phyloP scores from a whole-genome alignment of 345 rosid genomes.

The Citrus cavaleriei region DNA sequence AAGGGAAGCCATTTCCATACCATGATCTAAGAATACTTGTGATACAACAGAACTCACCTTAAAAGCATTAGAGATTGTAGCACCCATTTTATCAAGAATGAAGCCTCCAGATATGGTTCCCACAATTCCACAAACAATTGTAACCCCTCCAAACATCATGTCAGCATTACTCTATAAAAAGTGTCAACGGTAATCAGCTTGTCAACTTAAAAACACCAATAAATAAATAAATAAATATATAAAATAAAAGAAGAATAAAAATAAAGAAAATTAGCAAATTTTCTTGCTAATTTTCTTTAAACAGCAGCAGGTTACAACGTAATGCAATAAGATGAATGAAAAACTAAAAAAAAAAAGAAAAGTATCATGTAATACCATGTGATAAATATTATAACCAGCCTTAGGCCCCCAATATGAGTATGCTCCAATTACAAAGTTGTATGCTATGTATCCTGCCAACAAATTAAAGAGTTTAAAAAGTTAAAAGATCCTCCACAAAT shows the following conservation, averaged over 20 bases:
- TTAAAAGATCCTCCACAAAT: neutral
- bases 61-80: constrained; percentile 85
- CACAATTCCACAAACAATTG: constrained; percentile 77
- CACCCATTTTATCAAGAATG: constrained; percentile 60
- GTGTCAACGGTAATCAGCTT: constrained; percentile 3
- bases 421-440: constrained; percentile 95
- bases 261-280: neutral
- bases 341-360: neutral
- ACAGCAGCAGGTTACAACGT: neutral
- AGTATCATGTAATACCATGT: constrained; percentile 50
- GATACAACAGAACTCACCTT: constrained; percentile 47
- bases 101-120: constrained; percentile 86
- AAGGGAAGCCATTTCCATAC: constrained; percentile 1
- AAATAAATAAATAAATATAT: too few relatives aligned
- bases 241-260: too few relatives aligned
- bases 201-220: neutral
- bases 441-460: constrained; percentile 66
- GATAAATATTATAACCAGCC: constrained; percentile 89
- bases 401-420: constrained; percentile 99
- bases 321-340: neutral
- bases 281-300: neutral
- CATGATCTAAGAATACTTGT: neutral
- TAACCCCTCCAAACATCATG: constrained; percentile 87
- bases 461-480: constrained; percentile 1
- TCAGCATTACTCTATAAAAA: constrained; percentile 67